phyloP scores from a whole-genome alignment of 306 rosid genomes.

The Acacia acuminata region DNA sequence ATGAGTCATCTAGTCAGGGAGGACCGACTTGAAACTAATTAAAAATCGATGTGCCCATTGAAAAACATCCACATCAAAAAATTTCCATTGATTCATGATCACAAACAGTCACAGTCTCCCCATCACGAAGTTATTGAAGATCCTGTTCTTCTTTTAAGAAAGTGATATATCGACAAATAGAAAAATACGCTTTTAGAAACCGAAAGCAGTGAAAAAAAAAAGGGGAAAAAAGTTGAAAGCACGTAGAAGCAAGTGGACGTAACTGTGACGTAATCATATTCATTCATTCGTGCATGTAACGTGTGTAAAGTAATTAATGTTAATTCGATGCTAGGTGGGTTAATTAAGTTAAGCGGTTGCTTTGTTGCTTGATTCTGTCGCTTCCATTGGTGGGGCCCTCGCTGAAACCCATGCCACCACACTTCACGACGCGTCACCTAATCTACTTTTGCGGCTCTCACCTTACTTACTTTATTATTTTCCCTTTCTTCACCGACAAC shows the following conservation, averaged over 20 bases:
- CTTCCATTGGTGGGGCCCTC: constrained; percentile 31
- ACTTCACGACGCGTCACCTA: constrained; percentile 12
- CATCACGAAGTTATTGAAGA: constrained; percentile 7
- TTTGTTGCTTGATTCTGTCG: constrained; percentile 44
- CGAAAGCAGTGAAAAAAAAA: not conserved
- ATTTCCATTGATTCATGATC: not conserved
- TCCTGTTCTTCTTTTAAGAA: not conserved
- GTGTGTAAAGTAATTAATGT: not conserved
- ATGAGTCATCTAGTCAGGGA: not conserved
- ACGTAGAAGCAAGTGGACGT: not conserved
- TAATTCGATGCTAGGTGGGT: constrained; percentile 15
- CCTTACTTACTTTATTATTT: not conserved
- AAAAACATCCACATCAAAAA: not conserved
- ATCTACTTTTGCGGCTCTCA: not conserved
- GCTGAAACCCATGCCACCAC: constrained; percentile 5
- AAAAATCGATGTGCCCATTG: not conserved
- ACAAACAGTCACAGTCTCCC: not conserved
- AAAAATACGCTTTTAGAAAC: not conserved
- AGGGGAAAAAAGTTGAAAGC: not conserved
- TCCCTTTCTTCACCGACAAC: constrained; percentile 36
- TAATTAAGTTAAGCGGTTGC: not conserved
- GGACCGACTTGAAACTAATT: not conserved
- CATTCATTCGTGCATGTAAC: not conserved
- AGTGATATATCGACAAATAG: not conserved
- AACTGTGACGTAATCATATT: not conserved